Percentiles rank a stretch among this genome's conserved stretches.
These are phyloP conservation scores for Phytopythium sindhum DNA, from an alignment of 352 stramenopile species.

Conservation along the genomic window DNA sequence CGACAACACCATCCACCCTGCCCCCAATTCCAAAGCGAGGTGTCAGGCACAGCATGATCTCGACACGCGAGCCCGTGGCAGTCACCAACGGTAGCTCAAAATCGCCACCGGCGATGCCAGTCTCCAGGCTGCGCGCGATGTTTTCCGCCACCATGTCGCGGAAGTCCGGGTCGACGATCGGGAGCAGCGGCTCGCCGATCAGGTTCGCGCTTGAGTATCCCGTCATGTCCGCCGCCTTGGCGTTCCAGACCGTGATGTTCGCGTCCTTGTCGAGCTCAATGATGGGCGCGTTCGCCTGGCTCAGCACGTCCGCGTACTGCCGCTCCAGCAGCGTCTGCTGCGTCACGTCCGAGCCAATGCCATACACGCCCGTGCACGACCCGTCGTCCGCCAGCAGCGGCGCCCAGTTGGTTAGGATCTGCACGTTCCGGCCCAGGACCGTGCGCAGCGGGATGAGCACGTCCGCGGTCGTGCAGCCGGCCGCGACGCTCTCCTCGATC, in stretches of 20 bases:
- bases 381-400: constrained; percentile 40
- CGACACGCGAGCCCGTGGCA: constrained; percentile 38
- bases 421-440: constrained; percentile 32
- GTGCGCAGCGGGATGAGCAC: constrained; percentile 50
- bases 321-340: constrained; percentile 49
- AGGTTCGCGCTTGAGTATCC: constrained; percentile 47
- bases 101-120: constrained; percentile 41
- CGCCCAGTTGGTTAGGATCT: constrained; percentile 55
- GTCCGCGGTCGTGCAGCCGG: constrained; percentile 37
- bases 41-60: constrained; percentile 56
- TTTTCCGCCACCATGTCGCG: constrained; percentile 42
- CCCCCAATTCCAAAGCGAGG: constrained; percentile 43
- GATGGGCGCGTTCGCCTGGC: constrained; percentile 74
- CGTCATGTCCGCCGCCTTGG: constrained; percentile 51
- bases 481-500: constrained; percentile 23
- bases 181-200: constrained; percentile 44
- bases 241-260: constrained; percentile 70
- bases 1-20: constrained; percentile 45
- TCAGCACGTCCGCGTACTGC: constrained; percentile 69
- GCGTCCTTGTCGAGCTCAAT: constrained; percentile 77
- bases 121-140: constrained; percentile 40
- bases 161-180: constrained; percentile 46
- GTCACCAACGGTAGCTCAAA: constrained; percentile 56
- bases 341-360: constrained; percentile 57
- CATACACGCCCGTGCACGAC: constrained; percentile 45